These are phyloP conservation scores for Passalora sequoiae DNA, from an alignment of 2,329 filamentous ascomycete species.

Conservation along the genomic window DNA sequence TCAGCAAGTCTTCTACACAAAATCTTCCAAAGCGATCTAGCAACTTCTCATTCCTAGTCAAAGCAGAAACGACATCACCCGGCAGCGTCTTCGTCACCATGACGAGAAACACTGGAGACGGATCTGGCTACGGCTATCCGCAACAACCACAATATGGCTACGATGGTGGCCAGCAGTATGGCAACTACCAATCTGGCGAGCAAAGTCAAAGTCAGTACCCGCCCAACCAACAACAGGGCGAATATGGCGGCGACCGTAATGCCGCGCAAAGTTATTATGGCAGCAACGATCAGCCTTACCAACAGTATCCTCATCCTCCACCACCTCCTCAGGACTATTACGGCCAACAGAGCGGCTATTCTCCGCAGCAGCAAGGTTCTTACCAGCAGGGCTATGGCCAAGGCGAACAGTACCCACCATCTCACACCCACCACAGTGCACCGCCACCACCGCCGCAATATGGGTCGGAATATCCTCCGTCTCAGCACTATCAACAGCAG, in stretches of 20 bases:
- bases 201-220: constrained; percentile 2
- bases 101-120: constrained; percentile 20
- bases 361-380: constrained; percentile 15
- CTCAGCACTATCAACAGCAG: constrained; percentile 21
- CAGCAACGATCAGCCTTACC: constrained; percentile 27
- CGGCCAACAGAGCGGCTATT: constrained; percentile 7
- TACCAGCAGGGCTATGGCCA: constrained; percentile 12
- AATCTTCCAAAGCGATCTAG: background rate
- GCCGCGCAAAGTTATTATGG: constrained; percentile 29
- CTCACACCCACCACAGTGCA: constrained; percentile 10
- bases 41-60: too few relatives aligned
- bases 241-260: constrained; percentile 14
- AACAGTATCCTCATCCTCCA: constrained; percentile 23
- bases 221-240: constrained; percentile 9
- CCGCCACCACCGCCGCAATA: constrained; percentile 12
- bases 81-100: too few relatives aligned
- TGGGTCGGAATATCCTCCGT: constrained; percentile 7
- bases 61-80: too few relatives aligned
- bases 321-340: constrained; percentile 11
- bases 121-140: constrained; percentile 13
- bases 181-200: constrained; percentile 13
- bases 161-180: constrained; percentile 11
- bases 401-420: constrained; percentile 12
- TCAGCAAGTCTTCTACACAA: background rate
- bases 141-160: constrained; percentile 18